Evolutionary conservation across 2,329 filamentous ascomycete species (phyloP).

Genomic region (Delphinella strobiligena): DNA sequence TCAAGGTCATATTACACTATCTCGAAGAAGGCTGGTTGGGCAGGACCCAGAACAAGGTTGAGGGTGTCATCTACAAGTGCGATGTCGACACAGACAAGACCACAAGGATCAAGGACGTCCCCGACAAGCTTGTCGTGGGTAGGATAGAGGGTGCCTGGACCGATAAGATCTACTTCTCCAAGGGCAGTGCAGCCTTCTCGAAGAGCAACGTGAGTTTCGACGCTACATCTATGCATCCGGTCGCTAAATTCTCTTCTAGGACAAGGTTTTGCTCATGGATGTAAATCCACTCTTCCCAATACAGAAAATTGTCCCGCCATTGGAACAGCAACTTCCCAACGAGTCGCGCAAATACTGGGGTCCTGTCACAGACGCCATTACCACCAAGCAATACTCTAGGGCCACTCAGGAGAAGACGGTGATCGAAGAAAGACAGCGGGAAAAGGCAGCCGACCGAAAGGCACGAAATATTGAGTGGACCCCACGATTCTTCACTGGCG

Average conservation of each 20-base stretch:
- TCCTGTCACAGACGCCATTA: slow-evolving; percentile 75
- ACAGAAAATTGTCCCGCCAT: slow-evolving; percentile 66
- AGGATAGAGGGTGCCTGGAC: slow-evolving; percentile 82
- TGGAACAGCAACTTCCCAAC: slow-evolving; percentile 69
- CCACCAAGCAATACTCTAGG: slow-evolving; percentile 66
- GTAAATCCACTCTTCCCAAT: slow-evolving; percentile 70
- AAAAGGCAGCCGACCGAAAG: slow-evolving; percentile 72
- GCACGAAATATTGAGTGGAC: slow-evolving; percentile 57
- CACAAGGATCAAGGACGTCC: slow-evolving; percentile 70
- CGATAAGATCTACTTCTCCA: slow-evolving; percentile 51
- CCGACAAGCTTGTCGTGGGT: slow-evolving; percentile 71
- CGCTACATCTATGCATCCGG: not conserved
- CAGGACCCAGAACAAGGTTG: slow-evolving; percentile 78
- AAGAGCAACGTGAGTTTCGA: slow-evolving; percentile 41
- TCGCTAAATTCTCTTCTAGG: slow-evolving; percentile 24
- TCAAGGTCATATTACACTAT: slow-evolving; percentile 89
- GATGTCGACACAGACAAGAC: slow-evolving; percentile 77
- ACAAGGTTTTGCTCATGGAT: slow-evolving; percentile 68
- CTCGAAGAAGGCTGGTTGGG: slow-evolving; percentile 91
- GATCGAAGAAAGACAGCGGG: slow-evolving; percentile 78
- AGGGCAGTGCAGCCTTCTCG: slow-evolving; percentile 32
- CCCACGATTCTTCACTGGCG: slow-evolving; percentile 73
- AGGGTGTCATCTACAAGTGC: slow-evolving; percentile 71
- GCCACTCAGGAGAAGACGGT: slow-evolving; percentile 84
- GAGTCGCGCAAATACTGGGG: slow-evolving; percentile 85